Conservation (phyloP, 106 monocot genomes). For the Dendrobium chrysotoxum region DNA sequence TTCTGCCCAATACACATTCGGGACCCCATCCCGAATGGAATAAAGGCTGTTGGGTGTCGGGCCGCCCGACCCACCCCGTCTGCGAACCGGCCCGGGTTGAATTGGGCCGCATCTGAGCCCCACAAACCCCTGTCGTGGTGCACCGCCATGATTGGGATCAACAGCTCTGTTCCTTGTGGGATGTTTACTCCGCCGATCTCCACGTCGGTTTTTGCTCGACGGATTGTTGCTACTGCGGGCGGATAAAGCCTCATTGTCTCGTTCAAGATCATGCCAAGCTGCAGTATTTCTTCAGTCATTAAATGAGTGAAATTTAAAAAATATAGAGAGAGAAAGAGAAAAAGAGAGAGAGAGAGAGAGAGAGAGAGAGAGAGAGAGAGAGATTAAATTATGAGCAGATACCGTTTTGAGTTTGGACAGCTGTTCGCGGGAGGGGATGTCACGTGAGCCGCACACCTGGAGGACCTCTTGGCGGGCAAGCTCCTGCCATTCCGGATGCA, state of each 20-base stretch:
- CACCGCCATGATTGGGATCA: slow-evolving; percentile 62
- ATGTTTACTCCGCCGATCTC: slow-evolving; percentile 30
- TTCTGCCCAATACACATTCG: slow-evolving; percentile 73
- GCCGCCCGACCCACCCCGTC: slow-evolving; percentile 41
- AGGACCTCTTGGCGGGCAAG: slow-evolving; percentile 63
- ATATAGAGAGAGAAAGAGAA: no score
- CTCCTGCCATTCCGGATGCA: slow-evolving; percentile 84
- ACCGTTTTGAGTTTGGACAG: slow-evolving; percentile 76
- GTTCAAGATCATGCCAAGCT: slow-evolving; percentile 69
- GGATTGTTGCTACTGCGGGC: slow-evolving; percentile 60
- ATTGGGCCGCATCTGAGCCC: slow-evolving; percentile 49
- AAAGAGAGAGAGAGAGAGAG: background rate
- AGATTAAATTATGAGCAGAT: slow-evolving; percentile 1
- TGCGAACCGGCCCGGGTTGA: slow-evolving; percentile 51
- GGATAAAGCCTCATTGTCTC: slow-evolving; percentile 69
- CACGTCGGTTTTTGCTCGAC: slow-evolving; percentile 48
- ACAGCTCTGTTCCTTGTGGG: slow-evolving; percentile 51
- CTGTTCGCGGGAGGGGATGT: slow-evolving; percentile 50
- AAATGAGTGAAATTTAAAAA: no score
- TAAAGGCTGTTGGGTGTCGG: slow-evolving; percentile 41
- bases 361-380: no score
- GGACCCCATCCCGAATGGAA: slow-evolving; percentile 59
- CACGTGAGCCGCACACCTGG: slow-evolving; percentile 51
- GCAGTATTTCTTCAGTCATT: background rate
- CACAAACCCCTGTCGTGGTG: slow-evolving; percentile 59